Percentiles rank a stretch among this genome's conserved stretches.
Evolutionary conservation across 2,329 filamentous ascomycete genomes (phyloP).

Genomic region (Xylaria arbuscula): DNA sequence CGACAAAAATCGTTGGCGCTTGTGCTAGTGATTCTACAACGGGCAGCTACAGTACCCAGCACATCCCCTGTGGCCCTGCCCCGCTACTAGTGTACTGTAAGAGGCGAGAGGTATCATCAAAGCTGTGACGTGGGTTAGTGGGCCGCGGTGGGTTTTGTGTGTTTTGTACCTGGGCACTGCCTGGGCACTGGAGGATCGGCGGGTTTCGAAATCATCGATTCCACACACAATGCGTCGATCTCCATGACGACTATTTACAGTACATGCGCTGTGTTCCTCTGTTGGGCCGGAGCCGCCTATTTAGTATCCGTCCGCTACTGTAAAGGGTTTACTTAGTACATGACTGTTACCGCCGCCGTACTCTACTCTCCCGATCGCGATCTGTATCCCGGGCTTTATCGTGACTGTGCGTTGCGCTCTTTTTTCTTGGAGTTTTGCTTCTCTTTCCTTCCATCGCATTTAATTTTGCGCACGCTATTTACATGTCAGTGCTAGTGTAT

Average conservation of each 20-base stretch:
- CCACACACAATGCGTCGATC: constrained; percentile 34
- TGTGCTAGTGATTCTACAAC: too few relatives aligned
- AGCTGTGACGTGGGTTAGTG: constrained; percentile 11
- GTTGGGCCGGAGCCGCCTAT: constrained; percentile 3
- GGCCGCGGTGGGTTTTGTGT: constrained; percentile 20
- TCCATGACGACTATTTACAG: constrained; percentile 10
- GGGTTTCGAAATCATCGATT: constrained; percentile 30
- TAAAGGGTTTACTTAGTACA: not conserved
- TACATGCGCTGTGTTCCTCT: constrained; percentile 3
- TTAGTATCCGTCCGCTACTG: not conserved
- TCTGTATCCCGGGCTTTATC: not conserved
- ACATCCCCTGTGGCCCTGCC: constrained; percentile 5
- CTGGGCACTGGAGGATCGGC: constrained; percentile 17
- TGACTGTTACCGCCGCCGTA: not conserved
- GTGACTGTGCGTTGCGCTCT: not conserved
- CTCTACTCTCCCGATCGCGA: constrained; percentile 4
- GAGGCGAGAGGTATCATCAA: too few relatives aligned
- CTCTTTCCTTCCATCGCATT: not conserved
- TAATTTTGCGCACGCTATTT: not conserved
- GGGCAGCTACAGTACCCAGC: too few relatives aligned
- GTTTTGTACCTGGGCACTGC: not conserved
- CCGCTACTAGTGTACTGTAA: too few relatives aligned
- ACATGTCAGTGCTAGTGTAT: too few relatives aligned
- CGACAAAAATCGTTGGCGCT: too few relatives aligned
- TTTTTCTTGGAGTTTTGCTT: not conserved